Evolutionary conservation across 1,139 yeast genomes (phyloP).

Genomic region (Pichia sp.): DNA sequence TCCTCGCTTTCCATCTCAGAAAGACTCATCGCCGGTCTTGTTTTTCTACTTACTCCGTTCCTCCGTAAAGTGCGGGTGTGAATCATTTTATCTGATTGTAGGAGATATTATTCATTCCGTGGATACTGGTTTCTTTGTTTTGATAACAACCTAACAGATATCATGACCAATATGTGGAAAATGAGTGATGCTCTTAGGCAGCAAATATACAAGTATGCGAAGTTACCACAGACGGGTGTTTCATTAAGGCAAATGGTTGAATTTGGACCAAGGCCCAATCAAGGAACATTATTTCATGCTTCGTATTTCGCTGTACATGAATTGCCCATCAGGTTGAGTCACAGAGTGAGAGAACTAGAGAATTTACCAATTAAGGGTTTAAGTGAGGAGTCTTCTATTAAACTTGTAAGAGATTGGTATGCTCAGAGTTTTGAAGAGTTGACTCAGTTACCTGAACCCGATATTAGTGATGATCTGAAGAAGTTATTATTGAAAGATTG

Average conservation of each 20-base stretch:
- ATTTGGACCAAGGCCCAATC: slow-evolving; percentile 71
- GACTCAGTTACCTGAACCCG: slow-evolving; percentile 46
- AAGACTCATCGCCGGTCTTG: no score
- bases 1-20: no score
- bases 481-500: slow-evolving; percentile 5
- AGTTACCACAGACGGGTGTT: slow-evolving; percentile 76
- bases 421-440: slow-evolving; percentile 86
- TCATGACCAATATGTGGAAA: slow-evolving; percentile 20
- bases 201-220: slow-evolving; percentile 45
- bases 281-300: slow-evolving; percentile 75
- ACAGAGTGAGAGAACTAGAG: slow-evolving; percentile 78
- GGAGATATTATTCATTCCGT: not conserved
- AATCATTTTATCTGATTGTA: not conserved
- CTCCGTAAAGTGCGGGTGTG: not conserved
- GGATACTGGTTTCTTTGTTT: not conserved
- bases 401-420: slow-evolving; percentile 80
- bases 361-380: slow-evolving; percentile 64
- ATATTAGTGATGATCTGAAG: slow-evolving; percentile 21
- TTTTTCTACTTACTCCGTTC: not conserved
- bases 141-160: not conserved
- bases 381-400: slow-evolving; percentile 64
- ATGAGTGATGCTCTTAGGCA: slow-evolving; percentile 23
- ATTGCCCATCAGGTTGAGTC: slow-evolving; percentile 79
- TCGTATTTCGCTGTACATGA: slow-evolving; percentile 83
- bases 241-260: slow-evolving; percentile 89